These are phyloP conservation scores for Alternaria alternata DNA, from an alignment of 2,329 filamentous ascomycete species.

Conservation along the genomic window DNA sequence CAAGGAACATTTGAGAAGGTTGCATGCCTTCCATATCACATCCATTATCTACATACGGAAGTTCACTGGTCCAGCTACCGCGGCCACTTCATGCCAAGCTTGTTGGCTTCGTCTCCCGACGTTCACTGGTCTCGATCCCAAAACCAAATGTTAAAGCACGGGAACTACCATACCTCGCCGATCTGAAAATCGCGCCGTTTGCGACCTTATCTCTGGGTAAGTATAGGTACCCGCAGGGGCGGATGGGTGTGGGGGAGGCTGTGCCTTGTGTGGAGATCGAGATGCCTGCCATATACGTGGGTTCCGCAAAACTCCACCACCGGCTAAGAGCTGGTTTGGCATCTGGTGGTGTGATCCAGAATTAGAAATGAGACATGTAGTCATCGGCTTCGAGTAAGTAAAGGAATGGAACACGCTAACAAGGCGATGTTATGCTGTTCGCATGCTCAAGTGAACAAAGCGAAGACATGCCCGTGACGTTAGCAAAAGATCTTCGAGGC, in stretches of 20 bases:
- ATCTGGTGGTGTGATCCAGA: background rate
- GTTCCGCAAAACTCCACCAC: background rate
- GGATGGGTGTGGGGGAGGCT: conserved; percentile 8
- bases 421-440: background rate
- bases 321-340: background rate
- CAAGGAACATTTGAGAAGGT: background rate
- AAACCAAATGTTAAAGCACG: background rate
- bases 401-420: background rate
- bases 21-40: background rate
- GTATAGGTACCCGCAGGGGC: background rate
- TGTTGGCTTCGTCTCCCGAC: background rate
- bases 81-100: background rate
- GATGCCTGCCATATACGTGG: background rate
- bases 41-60: background rate
- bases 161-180: background rate
- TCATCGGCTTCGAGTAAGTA: background rate
- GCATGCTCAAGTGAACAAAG: conserved; percentile 6
- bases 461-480: background rate
- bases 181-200: background rate
- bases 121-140: background rate
- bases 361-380: background rate
- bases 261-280: background rate
- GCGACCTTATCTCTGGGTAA: background rate
- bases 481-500: background rate
- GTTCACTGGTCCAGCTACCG: background rate